Evolutionary conservation across 148 eudicot genomes (phyloP), one percentile per base, ranked within the genome.

Genomic region (Nepenthes gracilis): DNA sequence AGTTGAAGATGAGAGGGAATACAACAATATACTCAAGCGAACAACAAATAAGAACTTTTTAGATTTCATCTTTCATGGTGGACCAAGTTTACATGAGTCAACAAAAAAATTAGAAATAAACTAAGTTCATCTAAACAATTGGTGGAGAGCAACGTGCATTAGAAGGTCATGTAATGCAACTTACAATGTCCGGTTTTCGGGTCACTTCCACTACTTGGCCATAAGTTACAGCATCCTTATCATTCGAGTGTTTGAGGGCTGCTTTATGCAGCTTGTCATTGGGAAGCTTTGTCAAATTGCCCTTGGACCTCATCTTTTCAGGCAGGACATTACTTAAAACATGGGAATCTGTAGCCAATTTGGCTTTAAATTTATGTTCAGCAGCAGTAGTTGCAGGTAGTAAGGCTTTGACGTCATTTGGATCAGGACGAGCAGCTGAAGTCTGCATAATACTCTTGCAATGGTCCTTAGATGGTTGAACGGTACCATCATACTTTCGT

Each of bases 111-210:
- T 4, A 40, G 1, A 6, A 0, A 12, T 49, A 49, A 2, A 49
- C 15, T 5, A 49, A 0, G 2, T 49, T 10, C 53, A 49, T 49
- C 4, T 49, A n/a, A 10, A 11, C 3, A 49, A 10, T 5, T 5
- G 15, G 53, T 11, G 15, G 11, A n/a, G 4, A 49, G 53, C 45
- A 49, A 49, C 11, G 13, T 49, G 45, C 11, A n/a, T n/a, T 5
- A 49, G 53, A 5, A 49, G 15, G 3, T 2, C 3, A 49, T 49
- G n/a, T 2, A 12, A 49, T 10, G 15, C 50, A 68, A 88, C 99
- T 88, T 89, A 93, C 98, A 62, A n/a, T 58, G 50, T 53, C 62
- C 12, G 92, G 96, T 49, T 78, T 85, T 69, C 74, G 80, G n/a
- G 79, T 74, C 59, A 88, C 84, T 69, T 74, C 83, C 52, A 77